Percentiles rank a stretch among this genome's conserved stretches.
Conservation (phyloP, 331 rosid species). For the Quercus phellos region DNA sequence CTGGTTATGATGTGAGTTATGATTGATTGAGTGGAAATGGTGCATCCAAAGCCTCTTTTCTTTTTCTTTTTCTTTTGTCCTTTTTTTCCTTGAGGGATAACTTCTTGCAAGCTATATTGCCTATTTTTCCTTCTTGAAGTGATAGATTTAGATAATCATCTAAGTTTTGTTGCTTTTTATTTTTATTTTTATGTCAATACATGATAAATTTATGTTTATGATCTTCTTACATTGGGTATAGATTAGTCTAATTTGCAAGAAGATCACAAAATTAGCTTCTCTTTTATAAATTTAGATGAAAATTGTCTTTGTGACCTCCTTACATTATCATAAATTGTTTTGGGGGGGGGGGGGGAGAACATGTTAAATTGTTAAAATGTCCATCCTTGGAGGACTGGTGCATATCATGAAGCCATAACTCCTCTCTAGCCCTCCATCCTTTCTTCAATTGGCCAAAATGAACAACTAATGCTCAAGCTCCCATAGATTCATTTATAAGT, state of each 20-base stretch:
- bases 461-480: not conserved
- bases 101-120: not conserved
- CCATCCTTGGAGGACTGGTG: not conserved
- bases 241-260: not conserved
- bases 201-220: not conserved
- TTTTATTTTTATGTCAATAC: not conserved
- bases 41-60: not conserved
- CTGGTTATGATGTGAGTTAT: not conserved
- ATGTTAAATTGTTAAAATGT: not conserved
- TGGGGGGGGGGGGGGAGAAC: not conserved
- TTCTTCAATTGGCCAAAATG: not conserved
- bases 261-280: not conserved
- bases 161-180: not conserved
- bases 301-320: not conserved
- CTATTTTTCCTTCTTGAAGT: not conserved
- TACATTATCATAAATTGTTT: not conserved
- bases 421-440: not conserved
- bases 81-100: not conserved
- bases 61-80: not conserved
- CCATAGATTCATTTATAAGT: not conserved
- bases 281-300: not conserved
- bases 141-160: not conserved
- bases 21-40: not conserved
- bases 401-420: not conserved
- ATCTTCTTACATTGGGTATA: constrained; percentile 12